Evolutionary conservation across 1,284 basidiomycete genomes (phyloP), one percentile per base, ranked within the genome.

Genomic region (Rhodotorula sp.): DNA sequence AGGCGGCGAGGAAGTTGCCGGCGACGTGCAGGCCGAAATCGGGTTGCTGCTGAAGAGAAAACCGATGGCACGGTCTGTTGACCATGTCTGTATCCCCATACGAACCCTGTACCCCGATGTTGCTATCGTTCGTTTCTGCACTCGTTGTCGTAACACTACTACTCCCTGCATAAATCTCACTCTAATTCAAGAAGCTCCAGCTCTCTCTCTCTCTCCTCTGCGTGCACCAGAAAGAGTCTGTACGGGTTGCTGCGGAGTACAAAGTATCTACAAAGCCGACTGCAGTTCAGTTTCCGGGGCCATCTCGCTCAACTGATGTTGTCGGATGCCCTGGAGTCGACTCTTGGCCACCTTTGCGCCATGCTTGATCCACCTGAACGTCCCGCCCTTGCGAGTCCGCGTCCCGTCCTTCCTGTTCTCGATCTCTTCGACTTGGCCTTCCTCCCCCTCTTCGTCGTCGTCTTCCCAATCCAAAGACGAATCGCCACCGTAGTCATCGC

Each of bases 301-400:
- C 2, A 43, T 28, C 26, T 66, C 65, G 21, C 14, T 18, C 4
- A 61, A 10, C 23, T 48, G 43, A 31, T 66, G 65, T 8, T 55
- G 23, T 31, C 23, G 16, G 26, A 23, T 43, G 28, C 54, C 31
- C 43, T 54, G 45, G 45, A 66, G 7, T 38, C 38, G 43, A 6
- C 48, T 26, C 3, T 16, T n/a, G 21, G 59, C 45, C 28, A 68
- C 61, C 57, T 60, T 64, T 31, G 62, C 62, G 15, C 28, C 34
- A 31, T 64, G 62, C 43, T 28, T 34, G 23, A 64, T 19, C 67
- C 67, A 68, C 50, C 62, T 34, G 38, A 68, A 15, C 62, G 67
- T 64, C 21, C 62, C 62, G 4, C 67, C 67, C 45, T 68, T 68
- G 28, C 67, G 31, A 49, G 16, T 47, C 45, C 58, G 49, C 43